Conservation (phyloP, 345 rosid species). For the Salix purpurea region DNA sequence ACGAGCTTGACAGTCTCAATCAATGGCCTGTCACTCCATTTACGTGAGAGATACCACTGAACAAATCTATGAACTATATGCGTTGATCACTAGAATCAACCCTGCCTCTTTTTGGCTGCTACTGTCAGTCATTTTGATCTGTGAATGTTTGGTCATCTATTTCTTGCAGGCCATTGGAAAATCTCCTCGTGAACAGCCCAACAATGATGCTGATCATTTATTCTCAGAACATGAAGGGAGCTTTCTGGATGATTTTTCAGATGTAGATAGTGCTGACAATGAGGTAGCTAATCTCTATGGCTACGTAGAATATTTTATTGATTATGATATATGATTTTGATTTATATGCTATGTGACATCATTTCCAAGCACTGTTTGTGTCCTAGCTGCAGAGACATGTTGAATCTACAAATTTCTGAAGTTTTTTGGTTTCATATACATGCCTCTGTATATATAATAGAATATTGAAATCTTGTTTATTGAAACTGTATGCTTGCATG, state of each 20-base stretch:
- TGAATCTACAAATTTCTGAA: too few relatives aligned
- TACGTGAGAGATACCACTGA: neutral
- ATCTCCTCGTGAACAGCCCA: conserved; percentile 32
- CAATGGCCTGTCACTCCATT: neutral
- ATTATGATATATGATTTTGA: neutral
- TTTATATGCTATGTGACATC: neutral
- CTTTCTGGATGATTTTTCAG: conserved; percentile 46
- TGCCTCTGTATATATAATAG: too few relatives aligned
- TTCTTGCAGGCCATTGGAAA: conserved; percentile 52
- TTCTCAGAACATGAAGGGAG: conserved; percentile 49
- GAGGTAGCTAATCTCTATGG: conserved; percentile 46
- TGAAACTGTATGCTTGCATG: too few relatives aligned
- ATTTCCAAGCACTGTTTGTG: neutral
- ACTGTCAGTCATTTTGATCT: neutral
- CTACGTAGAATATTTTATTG: neutral
- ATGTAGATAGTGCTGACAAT: conserved; percentile 43
- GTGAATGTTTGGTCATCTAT: neutral
- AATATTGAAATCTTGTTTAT: too few relatives aligned
- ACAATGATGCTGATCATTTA: conserved; percentile 34
- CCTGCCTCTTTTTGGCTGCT: neutral
- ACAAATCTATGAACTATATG: neutral
- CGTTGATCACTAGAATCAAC: neutral
- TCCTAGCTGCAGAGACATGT: too few relatives aligned
- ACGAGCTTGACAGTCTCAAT: neutral
- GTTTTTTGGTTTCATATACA: too few relatives aligned